A percentile compares a stretch with the other conserved stretches of the same genome.
phyloP scores from a whole-genome alignment of 306 rosid species.

The Amphicarpaea edgeworthii region DNA sequence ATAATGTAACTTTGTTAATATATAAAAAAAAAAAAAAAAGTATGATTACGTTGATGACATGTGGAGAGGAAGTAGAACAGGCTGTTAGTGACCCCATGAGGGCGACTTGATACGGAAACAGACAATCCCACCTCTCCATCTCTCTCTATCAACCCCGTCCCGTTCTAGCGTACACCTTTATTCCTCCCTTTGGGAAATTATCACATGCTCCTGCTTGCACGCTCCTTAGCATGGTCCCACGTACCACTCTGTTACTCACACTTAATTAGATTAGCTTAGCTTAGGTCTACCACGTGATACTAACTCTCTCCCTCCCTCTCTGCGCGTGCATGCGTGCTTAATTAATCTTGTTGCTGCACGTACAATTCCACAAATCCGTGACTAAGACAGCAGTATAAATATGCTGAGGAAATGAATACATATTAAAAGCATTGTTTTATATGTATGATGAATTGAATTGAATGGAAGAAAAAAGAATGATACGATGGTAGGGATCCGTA shows the following conservation, averaged over 20 bases:
- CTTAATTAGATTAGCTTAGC: no score
- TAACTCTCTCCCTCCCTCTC: background rate
- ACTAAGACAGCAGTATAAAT: no score
- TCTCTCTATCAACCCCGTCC: conserved; percentile 56
- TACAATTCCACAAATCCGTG: no score
- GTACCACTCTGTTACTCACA: no score
- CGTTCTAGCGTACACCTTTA: conserved; percentile 57
- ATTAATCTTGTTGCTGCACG: no score
- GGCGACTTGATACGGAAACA: conserved; percentile 42
- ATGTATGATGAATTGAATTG: no score
- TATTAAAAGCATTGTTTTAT: no score
- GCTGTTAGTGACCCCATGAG: conserved; percentile 55
- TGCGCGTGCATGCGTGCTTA: no score
- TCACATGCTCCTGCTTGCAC: conserved; percentile 58
- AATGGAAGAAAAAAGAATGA: no score
- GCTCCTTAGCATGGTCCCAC: conserved; percentile 56
- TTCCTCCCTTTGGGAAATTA: conserved; percentile 41
- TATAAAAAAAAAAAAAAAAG: background rate
- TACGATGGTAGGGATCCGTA: background rate
- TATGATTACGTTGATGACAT: background rate
- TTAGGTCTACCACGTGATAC: conserved; percentile 17
- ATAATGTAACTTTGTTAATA: background rate
- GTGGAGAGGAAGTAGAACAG: conserved; percentile 38
- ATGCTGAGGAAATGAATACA: no score
- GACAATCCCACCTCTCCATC: conserved; percentile 47